A percentile compares a stretch with the other conserved stretches of the same genome.
Evolutionary conservation across 148 eudicot species (phyloP).

Genomic region (Camellia sinensis): DNA sequence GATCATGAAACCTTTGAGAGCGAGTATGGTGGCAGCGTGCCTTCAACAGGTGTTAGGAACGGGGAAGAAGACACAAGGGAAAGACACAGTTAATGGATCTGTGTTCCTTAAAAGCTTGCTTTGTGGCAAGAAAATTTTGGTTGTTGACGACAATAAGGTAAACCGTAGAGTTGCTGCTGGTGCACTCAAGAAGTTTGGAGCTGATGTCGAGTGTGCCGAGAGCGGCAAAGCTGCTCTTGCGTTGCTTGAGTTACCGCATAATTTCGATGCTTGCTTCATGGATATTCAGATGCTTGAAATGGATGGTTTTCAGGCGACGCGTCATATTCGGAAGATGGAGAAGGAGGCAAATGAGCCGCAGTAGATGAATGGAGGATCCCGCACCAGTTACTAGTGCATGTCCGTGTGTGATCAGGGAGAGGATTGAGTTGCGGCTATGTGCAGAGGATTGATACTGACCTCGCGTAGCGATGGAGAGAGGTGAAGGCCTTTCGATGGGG

Average conservation of each 20-base stretch:
- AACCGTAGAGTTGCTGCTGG: conserved; percentile 78
- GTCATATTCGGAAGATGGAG: conserved; percentile 54
- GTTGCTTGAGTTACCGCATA: conserved; percentile 53
- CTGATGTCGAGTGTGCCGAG: conserved; percentile 59
- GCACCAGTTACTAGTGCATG: too few relatives aligned
- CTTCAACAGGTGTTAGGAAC: conserved; percentile 62
- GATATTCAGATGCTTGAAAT: conserved; percentile 86
- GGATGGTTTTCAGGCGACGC: conserved; percentile 76
- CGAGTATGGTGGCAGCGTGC: conserved; percentile 71
- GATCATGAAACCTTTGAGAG: conserved; percentile 67
- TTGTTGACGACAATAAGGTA: conserved; percentile 66
- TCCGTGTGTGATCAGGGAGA: too few relatives aligned
- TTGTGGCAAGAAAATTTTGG: conserved; percentile 56
- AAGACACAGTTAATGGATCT: conserved; percentile 33
- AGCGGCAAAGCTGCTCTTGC: conserved; percentile 65
- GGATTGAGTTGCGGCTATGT: too few relatives aligned
- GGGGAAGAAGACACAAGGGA: conserved; percentile 39
- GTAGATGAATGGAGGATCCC: conserved; percentile 15
- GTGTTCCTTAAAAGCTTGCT: conserved; percentile 40
- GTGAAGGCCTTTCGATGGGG: too few relatives aligned
- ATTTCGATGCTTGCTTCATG: conserved; percentile 71
- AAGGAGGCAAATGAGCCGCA: conserved; percentile 32
- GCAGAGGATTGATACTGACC: too few relatives aligned
- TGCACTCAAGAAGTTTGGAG: conserved; percentile 68
- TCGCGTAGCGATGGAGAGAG: too few relatives aligned